These are phyloP conservation scores for Plasmodium malariae DNA, from an alignment of 169 alveolate species.

Conservation along the genomic window DNA sequence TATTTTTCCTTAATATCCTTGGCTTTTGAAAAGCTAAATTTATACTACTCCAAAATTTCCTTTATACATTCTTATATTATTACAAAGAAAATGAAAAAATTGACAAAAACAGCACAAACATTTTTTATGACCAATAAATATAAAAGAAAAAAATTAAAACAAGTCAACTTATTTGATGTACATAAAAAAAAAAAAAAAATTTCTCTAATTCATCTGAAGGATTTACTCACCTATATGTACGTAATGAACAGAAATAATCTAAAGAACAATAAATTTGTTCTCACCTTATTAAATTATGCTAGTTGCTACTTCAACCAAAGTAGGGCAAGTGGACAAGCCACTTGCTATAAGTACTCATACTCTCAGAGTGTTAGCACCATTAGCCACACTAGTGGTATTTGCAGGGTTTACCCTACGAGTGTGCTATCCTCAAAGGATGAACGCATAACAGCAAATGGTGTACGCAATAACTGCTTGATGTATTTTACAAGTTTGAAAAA, in stretches of 20 bases:
- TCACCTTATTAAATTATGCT: constrained; percentile 12
- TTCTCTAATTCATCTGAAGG: constrained; percentile 29
- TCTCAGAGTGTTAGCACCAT: background rate
- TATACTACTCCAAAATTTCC: constrained; percentile 26
- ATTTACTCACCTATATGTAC: constrained; percentile 38
- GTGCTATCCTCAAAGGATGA: no score
- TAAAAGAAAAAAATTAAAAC: constrained; percentile 53
- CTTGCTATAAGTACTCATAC: constrained; percentile 14
- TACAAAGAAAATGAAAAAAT: constrained; percentile 20
- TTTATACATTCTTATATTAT: constrained; percentile 28
- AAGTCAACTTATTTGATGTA: constrained; percentile 35
- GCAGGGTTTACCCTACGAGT: no score
- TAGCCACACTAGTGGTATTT: no score
- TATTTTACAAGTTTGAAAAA: no score
- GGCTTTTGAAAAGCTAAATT: constrained; percentile 32
- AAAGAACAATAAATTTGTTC: constrained; percentile 35
- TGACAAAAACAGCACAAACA: constrained; percentile 7
- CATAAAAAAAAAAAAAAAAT: constrained; percentile 20
- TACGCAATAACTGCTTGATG: no score
- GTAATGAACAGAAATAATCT: constrained; percentile 42
- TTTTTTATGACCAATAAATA: background rate
- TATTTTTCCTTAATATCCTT: constrained; percentile 48
- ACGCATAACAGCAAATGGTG: no score
- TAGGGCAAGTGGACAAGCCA: background rate
- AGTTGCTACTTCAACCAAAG: background rate